Evolutionary conservation across 1,284 basidiomycete species (phyloP).

Genomic region (Fomitiporia mediterranea): DNA sequence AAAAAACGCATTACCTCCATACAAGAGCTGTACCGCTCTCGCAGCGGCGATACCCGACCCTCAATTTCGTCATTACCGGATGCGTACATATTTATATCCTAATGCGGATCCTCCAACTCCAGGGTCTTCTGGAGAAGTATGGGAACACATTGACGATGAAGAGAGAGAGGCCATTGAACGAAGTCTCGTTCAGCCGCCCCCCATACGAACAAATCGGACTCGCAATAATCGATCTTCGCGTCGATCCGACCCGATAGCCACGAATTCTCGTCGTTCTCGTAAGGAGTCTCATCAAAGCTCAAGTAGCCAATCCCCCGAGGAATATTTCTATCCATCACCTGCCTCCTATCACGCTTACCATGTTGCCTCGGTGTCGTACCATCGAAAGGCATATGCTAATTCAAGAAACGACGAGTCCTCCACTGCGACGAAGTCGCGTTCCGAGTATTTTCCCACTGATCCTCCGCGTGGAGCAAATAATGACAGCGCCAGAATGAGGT

Average conservation of each 20-base stretch:
- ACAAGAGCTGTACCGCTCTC: neutral
- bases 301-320: neutral
- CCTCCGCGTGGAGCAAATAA: no score
- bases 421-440: no score
- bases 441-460: no score
- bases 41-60: constrained; percentile 2
- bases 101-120: neutral
- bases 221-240: neutral
- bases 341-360: constrained; percentile 15
- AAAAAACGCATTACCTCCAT: constrained; percentile 1
- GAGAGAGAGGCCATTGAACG: neutral
- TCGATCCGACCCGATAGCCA: neutral
- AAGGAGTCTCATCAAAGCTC: neutral
- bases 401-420: no score
- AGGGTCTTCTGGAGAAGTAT: neutral
- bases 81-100: constrained; percentile 16
- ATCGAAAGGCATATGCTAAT: no score
- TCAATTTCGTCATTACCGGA: constrained; percentile 15
- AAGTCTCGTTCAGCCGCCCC: no score
- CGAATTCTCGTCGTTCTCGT: neutral
- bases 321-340: constrained; percentile 13
- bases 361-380: neutral
- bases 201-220: no score
- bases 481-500: no score
- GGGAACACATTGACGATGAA: neutral